Base-by-base conservation (phyloP, 1,139 yeast genomes). In the Yamadazyma atmosphaerica region DNA sequence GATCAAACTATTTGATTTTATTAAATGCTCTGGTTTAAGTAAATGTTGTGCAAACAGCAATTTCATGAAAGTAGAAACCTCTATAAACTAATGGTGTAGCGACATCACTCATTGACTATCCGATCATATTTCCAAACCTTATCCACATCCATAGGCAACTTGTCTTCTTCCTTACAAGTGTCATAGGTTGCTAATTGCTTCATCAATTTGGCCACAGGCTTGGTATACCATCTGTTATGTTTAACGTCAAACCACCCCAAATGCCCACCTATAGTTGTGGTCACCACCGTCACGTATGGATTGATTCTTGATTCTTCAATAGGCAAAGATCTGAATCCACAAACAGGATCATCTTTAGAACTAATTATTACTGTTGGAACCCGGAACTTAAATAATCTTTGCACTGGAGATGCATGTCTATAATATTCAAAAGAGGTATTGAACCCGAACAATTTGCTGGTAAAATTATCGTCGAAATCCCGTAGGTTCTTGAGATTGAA, bases 191-290 rank as follows among this genome's bases (percentile, higher is more conserved):
- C 60, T 47, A 72, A 49, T 38, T 61, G 69, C 17, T 55, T 53
- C 41, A 71, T 67, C 15, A 68, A 51, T 34, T 55, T 51, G 11
- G 72, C 58, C 18, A 71, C 42, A 0, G 76, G 76, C 10, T 51
- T 51, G 2, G 73, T 56, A 44, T 72, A 68, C 88, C 88, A 83
- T 46, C 87, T 65, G 11, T 58, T 59, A 24, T 79, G 75, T 34
- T 62, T 60, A 45, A 61, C 63, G 34, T 67, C 68, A 46, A 76
- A 77, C 83, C 83, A 79, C 1, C 81, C 83, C 41, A 79, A 65
- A 63, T 92, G 98, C 8, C 98, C 98, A 40, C 98, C 98, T 22
- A 81, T 63, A 24, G 81, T 74, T 0, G 97, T 86, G 36, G 82
- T 77, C 13, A 84, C 66, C 51, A 86, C 59, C 24, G 80, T 64